Conservation (phyloP, 2,329 filamentous ascomycete genomes). For the Dactylellina haptotyla region DNA sequence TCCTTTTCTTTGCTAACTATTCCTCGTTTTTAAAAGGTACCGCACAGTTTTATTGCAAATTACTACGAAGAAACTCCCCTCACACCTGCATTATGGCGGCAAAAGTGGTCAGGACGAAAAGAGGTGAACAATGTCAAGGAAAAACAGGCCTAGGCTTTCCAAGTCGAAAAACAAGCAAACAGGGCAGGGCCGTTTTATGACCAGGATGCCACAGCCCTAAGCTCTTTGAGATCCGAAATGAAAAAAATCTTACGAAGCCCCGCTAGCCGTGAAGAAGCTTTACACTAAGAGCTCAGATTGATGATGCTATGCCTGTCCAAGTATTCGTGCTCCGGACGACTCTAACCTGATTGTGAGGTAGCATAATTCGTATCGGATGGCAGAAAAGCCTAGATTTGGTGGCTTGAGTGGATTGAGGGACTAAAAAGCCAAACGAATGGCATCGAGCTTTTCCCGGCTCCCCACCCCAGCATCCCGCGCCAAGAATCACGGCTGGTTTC, state of each 20-base stretch:
- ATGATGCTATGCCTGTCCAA: neutral
- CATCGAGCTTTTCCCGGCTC: neutral
- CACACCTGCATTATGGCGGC: neutral
- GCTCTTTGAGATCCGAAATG: slow-evolving; percentile 7
- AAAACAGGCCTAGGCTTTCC: slow-evolving; percentile 1
- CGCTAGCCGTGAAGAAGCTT: slow-evolving; percentile 16
- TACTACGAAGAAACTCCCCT: neutral
- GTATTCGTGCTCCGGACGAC: too few species aligned
- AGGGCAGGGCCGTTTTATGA: slow-evolving; percentile 16
- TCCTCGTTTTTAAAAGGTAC: neutral
- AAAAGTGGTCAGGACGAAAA: neutral
- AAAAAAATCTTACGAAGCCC: slow-evolving; percentile 10
- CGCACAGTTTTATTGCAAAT: too few species aligned
- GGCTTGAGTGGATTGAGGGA: neutral
- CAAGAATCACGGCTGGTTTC: slow-evolving; percentile 2
- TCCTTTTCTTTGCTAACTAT: neutral
- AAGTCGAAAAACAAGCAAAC: slow-evolving; percentile 2
- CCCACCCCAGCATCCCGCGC: slow-evolving; percentile 4
- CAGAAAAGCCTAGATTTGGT: slow-evolving; percentile 27
- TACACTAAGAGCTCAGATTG: too few species aligned
- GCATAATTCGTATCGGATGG: slow-evolving; percentile 15
- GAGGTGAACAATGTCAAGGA: neutral
- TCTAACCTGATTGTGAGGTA: neutral
- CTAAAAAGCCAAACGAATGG: slow-evolving; percentile 11
- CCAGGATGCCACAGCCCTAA: slow-evolving; percentile 5